Evolutionary conservation across 805 yeast genomes (phyloP), one percentile per base, ranked within the genome.

Genomic region (Tetrapisispora arboricola): DNA sequence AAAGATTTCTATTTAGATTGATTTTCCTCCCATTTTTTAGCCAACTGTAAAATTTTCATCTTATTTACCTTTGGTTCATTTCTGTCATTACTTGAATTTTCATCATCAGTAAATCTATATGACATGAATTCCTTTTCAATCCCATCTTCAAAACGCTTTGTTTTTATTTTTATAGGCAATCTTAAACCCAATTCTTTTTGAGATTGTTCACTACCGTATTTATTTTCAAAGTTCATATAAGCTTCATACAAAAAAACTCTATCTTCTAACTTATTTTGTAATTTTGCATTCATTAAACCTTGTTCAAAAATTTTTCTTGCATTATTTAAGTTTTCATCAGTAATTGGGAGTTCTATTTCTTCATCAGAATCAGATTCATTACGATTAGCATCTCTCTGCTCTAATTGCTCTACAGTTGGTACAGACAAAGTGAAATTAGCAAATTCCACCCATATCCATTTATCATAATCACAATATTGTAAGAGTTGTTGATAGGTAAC

Each of bases 401-500:
- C 38, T 35, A 53, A 34, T 35, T 57, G 62, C 12, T 62, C 66
- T 1, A 67, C 66, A 1, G 78, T 69, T 7, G 86, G 86, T 1
- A 78, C 69, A 1, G 79, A 66, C 2, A 81, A 64, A 55, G 85
- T 95, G 57, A 83, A 81, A 47, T 76, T 60, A 2, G 94, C 94
- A 51, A 67, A 71, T 20, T 77, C 67, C 12, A 82, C 70, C 85
- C 92, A 82, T 2, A 64, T 51, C 19, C 63, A 57, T 4, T 71
- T 63, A 4, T 65, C 52, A 28, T 54, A 48, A 6, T 55, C 53
- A 4, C 65, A 59, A 20, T 51, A 35, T 5, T 48, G 53, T 12
- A 76, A 47, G 18, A 69, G 57, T 2, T 63, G 52, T 36, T 70
- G 66, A 49, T 70, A 77, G 1, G 80, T 49, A 1, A 49, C 47